A percentile compares a stretch with the other conserved stretches of the same genome.
Conservation (phyloP, 1,284 basidiomycete species). For the Irpex rosettiformis region DNA sequence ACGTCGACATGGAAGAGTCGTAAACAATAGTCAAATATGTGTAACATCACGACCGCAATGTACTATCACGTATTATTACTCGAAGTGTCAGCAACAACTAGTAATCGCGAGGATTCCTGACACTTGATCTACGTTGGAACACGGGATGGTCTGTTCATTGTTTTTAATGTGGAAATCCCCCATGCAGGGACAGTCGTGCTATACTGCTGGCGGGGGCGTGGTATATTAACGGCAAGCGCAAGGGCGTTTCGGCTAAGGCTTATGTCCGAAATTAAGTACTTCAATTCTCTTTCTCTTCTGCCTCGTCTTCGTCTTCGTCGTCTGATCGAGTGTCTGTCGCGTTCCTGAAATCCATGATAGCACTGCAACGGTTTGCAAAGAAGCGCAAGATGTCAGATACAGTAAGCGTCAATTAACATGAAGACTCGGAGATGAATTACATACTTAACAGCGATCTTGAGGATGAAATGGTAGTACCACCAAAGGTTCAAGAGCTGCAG, state of each 20-base stretch:
- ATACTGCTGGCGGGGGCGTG: too few species aligned
- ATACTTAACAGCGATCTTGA: conserved; percentile 61
- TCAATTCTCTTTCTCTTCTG: conserved; percentile 15
- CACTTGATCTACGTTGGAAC: too few species aligned
- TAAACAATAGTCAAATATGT: not conserved
- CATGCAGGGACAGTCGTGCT: not conserved
- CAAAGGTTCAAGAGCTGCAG: conserved; percentile 86
- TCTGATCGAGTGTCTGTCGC: conserved; percentile 58
- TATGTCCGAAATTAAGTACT: not conserved
- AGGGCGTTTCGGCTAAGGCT: not conserved
- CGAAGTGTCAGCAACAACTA: too few species aligned
- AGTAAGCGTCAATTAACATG: not conserved
- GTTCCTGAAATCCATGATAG: conserved; percentile 23
- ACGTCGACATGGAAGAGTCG: not conserved
- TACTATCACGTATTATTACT: too few species aligned
- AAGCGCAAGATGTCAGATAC: not conserved
- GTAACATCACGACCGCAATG: not conserved
- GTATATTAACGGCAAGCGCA: not conserved
- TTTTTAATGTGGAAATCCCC: not conserved
- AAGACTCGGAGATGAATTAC: conserved; percentile 17
- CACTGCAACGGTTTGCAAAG: conserved; percentile 13
- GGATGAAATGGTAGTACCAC: conserved; percentile 82
- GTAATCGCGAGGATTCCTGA: too few species aligned
- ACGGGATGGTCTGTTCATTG: too few species aligned
- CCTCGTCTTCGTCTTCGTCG: conserved; percentile 55